A percentile compares a stretch with the other conserved stretches of the same genome.
Evolutionary conservation across 495 filamentous ascomycete genomes (phyloP).

Genomic region (Trichoderma virens): DNA sequence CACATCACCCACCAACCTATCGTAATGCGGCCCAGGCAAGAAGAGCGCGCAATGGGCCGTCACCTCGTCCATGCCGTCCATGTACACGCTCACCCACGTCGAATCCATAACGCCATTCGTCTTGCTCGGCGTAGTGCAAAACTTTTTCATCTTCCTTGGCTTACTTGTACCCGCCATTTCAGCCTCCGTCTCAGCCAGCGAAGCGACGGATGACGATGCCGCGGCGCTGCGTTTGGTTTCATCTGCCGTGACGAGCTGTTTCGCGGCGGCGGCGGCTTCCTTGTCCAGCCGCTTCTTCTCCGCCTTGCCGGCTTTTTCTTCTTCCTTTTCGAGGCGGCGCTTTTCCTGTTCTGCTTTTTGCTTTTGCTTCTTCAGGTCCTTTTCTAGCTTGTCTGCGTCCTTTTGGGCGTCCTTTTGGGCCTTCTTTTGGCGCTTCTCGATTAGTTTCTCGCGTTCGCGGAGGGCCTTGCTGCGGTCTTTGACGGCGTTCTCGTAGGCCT

Average conservation of each 20-base stretch:
- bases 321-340: constrained; percentile 24
- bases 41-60: constrained; percentile 81
- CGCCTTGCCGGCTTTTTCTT: constrained; percentile 22
- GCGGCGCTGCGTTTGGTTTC: too few species aligned
- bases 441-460: constrained; percentile 48
- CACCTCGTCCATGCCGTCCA: constrained; percentile 79
- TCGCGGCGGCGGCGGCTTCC: constrained; percentile 11
- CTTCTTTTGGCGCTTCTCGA: constrained; percentile 48
- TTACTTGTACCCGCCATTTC: constrained; percentile 13
- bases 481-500: constrained; percentile 51
- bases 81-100: constrained; percentile 67
- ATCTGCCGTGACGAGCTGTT: background rate
- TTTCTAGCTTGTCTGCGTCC: constrained; percentile 19
- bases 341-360: background rate
- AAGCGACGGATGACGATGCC: constrained; percentile 14
- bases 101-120: constrained; percentile 43
- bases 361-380: constrained; percentile 26
- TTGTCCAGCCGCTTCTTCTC: constrained; percentile 15
- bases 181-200: constrained; percentile 2
- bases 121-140: constrained; percentile 64
- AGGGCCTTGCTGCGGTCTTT: constrained; percentile 57
- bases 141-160: constrained; percentile 53
- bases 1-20: constrained; percentile 67
- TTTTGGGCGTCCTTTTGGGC: constrained; percentile 36
- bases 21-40: constrained; percentile 61